Evolutionary conservation across 805 yeast species (phyloP), one percentile per base, ranked within the genome.

Genomic region (Ascoidea tarda): DNA sequence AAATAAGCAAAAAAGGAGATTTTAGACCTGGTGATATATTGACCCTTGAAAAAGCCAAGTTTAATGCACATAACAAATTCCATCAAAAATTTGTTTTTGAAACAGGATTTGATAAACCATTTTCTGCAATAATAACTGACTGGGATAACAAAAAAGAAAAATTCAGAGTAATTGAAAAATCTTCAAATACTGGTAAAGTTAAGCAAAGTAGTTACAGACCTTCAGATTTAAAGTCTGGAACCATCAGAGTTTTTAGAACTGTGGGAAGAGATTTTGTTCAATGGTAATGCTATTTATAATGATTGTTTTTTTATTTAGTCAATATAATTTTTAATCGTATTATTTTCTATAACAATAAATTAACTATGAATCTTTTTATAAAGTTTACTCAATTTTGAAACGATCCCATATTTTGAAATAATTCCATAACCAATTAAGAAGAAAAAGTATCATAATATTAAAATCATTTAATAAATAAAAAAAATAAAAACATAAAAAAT

Each of bases 21-120:
- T 76, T 89, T 52, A 73, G 77, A 49, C 82, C 95, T 0, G 99
- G 99, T 55, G 98, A 93, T 65, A 73, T 91, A 6, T 66, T 88
- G 47, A 85, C 88, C 51, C 76, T 88, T 56, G 77, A 82, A 60
- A 80, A 80, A 53, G 96, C 88, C 5, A 76, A 76, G 55, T 90
- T 91, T 67, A 79, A 77, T 56, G 77, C 81, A 5, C 87, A 82
- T 59, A 74, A 75, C 51, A 73, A 77, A 42, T 61, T 81, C 46
- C 77, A 73, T 52, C 77, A 73, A 60, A 83, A 84, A 67, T 76
- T 81, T 28, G 60, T 73, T 1, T 64, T 74, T n/a, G 76, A 75
- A 5, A 72, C 81, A 14, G 95, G 95, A 12, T 68, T 67, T 47
- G 76, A 74, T 10, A 76, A 72, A 2, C 77, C 83, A 2, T 76